Evolutionary conservation across 768 basidiomycete species (phyloP).

Genomic region (Lyophyllum decastes): DNA sequence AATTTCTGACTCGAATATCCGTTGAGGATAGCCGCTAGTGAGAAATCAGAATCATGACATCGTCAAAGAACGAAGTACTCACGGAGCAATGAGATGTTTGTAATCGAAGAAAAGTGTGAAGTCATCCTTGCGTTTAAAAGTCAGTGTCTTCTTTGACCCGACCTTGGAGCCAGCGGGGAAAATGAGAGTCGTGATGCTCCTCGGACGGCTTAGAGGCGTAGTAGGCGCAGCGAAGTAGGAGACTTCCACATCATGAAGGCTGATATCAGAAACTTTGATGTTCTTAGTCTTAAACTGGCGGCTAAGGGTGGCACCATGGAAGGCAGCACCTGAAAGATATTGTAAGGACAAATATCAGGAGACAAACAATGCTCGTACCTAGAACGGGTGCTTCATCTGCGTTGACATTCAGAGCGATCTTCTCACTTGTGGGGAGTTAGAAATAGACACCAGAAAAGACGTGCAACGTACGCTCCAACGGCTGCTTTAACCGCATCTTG

Average conservation of each 20-base stretch:
- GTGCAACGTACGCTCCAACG: conserved; percentile 70
- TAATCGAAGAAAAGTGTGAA: conserved; percentile 81
- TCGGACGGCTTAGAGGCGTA: conserved; percentile 46
- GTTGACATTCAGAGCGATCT: conserved; percentile 93
- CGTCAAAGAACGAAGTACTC: conserved; percentile 26
- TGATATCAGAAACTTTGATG: conserved; percentile 80
- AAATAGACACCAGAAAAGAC: background rate
- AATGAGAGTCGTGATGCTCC: conserved; percentile 74
- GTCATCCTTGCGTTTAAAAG: conserved; percentile 84
- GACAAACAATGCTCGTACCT: conserved; percentile 36
- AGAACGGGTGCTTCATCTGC: conserved; percentile 96
- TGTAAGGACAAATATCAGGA: conserved; percentile 3
- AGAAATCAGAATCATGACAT: conserved; percentile 4
- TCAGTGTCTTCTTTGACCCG: conserved; percentile 83
- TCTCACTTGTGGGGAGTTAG: conserved; percentile 45
- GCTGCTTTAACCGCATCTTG: conserved; percentile 76
- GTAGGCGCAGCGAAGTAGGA: conserved; percentile 71
- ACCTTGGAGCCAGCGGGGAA: conserved; percentile 79
- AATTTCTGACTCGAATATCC: conserved; percentile 74
- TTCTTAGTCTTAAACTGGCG: conserved; percentile 95
- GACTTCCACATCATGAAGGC: conserved; percentile 73
- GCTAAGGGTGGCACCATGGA: conserved; percentile 87
- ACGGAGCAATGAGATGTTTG: conserved; percentile 64
- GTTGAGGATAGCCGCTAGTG: conserved; percentile 67
- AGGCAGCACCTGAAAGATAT: conserved; percentile 62